These are phyloP conservation scores for Metarhizium robertsii DNA, from an alignment of 2,329 filamentous ascomycete genomes.

Conservation along the genomic window DNA sequence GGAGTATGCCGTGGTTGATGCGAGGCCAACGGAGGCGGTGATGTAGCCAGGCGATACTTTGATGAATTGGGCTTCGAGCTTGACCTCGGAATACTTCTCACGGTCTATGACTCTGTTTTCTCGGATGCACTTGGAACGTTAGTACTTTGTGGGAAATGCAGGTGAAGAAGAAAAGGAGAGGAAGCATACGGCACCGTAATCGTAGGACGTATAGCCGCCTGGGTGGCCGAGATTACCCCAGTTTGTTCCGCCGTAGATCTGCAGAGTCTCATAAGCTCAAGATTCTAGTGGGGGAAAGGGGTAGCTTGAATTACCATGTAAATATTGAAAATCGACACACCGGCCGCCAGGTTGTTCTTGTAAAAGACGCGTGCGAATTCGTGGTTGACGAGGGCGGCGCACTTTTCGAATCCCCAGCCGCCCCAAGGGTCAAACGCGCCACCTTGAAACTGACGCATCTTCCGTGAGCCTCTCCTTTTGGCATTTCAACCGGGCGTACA, in stretches of 20 bases:
- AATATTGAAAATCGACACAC: constrained; percentile 58
- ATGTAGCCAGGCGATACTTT: constrained; percentile 64
- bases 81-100: constrained; percentile 74
- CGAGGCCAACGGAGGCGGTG: constrained; percentile 43
- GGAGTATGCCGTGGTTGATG: constrained; percentile 42
- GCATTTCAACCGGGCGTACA: background rate
- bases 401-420: constrained; percentile 59
- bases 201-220: constrained; percentile 51
- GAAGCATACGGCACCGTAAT: constrained; percentile 35
- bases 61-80: constrained; percentile 66
- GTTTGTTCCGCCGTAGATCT: constrained; percentile 69
- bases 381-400: constrained; percentile 55
- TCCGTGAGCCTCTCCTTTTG: background rate
- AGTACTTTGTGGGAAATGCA: background rate
- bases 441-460: constrained; percentile 48
- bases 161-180: too few species aligned
- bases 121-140: constrained; percentile 34
- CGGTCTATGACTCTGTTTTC: constrained; percentile 60
- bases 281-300: background rate
- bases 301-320: constrained; percentile 53
- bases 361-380: constrained; percentile 73
- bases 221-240: constrained; percentile 72
- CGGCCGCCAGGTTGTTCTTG: constrained; percentile 63
- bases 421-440: constrained; percentile 70
- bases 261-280: background rate